A percentile compares a stretch with the other conserved stretches of the same genome.
phyloP scores from a whole-genome alignment of 306 rosid species.

The Trifolium dubium region DNA sequence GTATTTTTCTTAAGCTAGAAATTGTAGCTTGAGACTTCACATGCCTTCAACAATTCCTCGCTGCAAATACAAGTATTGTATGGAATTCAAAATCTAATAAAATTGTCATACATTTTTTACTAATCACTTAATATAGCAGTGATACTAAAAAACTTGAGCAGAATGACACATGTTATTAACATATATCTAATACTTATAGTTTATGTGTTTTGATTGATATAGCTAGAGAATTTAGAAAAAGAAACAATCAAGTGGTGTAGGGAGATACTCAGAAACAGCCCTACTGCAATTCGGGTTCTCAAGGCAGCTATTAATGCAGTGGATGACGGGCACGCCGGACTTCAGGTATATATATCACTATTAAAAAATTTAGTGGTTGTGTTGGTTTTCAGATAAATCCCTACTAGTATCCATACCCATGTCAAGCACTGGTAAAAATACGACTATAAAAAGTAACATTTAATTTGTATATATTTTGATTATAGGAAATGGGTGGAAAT shows the following conservation, averaged over 20 bases:
- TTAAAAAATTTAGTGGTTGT: too few relatives aligned
- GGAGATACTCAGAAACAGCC: constrained; percentile 86
- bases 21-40: too few relatives aligned
- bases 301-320: constrained; percentile 89
- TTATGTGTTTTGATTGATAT: constrained; percentile 32
- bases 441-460: background rate
- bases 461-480: background rate
- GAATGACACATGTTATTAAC: constrained; percentile 1
- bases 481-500: constrained; percentile 78
- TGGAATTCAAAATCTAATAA: too few relatives aligned
- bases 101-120: too few relatives aligned
- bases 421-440: too few relatives aligned
- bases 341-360: constrained; percentile 64
- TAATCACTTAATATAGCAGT: too few relatives aligned
- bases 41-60: too few relatives aligned
- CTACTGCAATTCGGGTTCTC: constrained; percentile 84
- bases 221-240: constrained; percentile 76
- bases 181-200: constrained; percentile 3
- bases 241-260: constrained; percentile 92
- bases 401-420: too few relatives aligned
- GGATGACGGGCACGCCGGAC: constrained; percentile 94
- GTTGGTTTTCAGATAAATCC: too few relatives aligned
- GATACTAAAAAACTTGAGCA: background rate
- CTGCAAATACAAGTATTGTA: too few relatives aligned
- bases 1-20: too few relatives aligned